Conservation (phyloP, 805 yeast species). For the Kluyveromyces wickerhamii region DNA sequence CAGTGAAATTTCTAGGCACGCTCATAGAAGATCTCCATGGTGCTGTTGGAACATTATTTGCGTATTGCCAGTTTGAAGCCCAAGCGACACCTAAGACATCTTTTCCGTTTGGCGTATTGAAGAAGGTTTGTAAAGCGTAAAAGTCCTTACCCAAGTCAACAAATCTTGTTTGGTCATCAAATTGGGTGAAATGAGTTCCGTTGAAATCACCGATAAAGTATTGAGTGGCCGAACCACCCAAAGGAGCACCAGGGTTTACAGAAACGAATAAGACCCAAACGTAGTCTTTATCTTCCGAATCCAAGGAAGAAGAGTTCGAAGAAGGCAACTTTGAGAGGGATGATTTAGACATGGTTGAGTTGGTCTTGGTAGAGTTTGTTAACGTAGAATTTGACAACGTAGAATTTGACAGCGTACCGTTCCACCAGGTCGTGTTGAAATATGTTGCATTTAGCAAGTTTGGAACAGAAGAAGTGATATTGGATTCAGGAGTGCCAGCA, state of each 20-base stretch:
- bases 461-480: conserved; percentile 1
- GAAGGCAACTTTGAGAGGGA: too few relatives aligned
- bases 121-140: conserved; percentile 34
- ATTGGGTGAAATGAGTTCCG: conserved; percentile 32
- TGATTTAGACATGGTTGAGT: too few relatives aligned
- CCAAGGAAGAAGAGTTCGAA: too few relatives aligned
- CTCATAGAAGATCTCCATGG: conserved; percentile 34
- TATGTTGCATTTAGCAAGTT: background rate
- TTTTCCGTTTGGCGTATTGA: conserved; percentile 20
- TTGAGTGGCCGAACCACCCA: conserved; percentile 34
- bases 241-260: conserved; percentile 37
- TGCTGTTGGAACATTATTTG: conserved; percentile 30
- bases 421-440: background rate
- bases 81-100: conserved; percentile 34
- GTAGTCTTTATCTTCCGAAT: conserved; percentile 9
- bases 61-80: conserved; percentile 39
- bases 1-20: conserved; percentile 25
- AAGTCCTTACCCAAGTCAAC: conserved; percentile 33
- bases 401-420: background rate
- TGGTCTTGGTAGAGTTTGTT: conserved; percentile 7
- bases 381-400: background rate
- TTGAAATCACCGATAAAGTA: conserved; percentile 37
- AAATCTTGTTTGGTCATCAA: conserved; percentile 23
- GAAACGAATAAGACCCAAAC: conserved; percentile 35
- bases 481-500: conserved; percentile 3